phyloP scores from a whole-genome alignment of 495 filamentous ascomycete genomes.

The Aspergillus wentii region DNA sequence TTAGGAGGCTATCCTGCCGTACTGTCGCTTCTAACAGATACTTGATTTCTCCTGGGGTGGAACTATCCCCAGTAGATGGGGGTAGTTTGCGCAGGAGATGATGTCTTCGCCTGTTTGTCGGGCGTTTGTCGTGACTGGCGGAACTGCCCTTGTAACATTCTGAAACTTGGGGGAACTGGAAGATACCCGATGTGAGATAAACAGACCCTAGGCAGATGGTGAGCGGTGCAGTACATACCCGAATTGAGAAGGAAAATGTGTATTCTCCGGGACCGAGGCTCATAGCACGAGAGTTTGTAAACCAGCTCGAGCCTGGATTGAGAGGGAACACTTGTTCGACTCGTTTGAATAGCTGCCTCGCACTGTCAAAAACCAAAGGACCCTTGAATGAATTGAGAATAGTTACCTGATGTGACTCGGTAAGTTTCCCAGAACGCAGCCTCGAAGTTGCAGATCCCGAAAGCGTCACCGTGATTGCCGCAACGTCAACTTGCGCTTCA shows the following conservation, averaged over 20 bases:
- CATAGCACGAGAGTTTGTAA: not conserved
- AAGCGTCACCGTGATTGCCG: conserved; percentile 5
- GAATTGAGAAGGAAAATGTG: conserved; percentile 6
- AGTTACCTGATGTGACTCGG: conserved; percentile 7
- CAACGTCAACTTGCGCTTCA: not conserved
- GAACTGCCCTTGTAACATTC: conserved; percentile 6
- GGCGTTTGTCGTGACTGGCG: not conserved
- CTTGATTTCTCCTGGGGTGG: conserved; percentile 4
- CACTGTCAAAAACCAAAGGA: not conserved
- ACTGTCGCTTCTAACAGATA: conserved; percentile 7
- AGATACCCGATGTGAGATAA: not conserved
- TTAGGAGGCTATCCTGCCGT: not conserved
- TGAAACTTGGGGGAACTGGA: conserved; percentile 6
- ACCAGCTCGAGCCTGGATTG: not conserved
- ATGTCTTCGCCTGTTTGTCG: not conserved
- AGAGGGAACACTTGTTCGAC: conserved; percentile 6
- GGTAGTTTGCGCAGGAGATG: conserved; percentile 11
- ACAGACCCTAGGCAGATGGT: not conserved
- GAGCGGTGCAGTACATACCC: not conserved
- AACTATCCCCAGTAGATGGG: conserved; percentile 3
- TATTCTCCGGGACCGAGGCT: conserved; percentile 4
- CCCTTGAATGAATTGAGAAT: not conserved
- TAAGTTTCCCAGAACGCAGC: not conserved
- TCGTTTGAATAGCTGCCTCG: not conserved
- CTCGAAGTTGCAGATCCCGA: conserved; percentile 4